Base-by-base conservation (phyloP, 495 filamentous ascomycete species). In the Umbilicaria muhlenbergii region DNA sequence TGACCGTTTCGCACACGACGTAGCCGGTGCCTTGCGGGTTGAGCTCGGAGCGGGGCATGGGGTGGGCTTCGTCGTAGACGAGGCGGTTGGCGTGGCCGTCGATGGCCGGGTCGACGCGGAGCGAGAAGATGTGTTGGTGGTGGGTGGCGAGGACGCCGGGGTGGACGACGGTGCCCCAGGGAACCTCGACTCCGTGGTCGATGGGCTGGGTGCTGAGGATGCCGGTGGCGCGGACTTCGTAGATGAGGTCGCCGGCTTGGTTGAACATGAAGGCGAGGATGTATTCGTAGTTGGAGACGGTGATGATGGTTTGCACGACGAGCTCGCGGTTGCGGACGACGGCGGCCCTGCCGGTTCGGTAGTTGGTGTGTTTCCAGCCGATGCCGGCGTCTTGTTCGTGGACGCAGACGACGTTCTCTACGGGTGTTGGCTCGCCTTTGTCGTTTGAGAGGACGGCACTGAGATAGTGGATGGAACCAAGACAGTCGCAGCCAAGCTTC, bases 121-220 rank as follows among this genome's bases (percentile, higher is more conserved):
- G 75, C 2, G 81, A 85, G 63, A 94, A 91, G 58, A 93, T 83
- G 62, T 94, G 87, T 52, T 94, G 87, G 50, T 94, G 87, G 56
- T 75, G 74, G 43, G 75, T 66, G 18, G 71, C 85, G 38, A 94
- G 73, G 8, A 87, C 85, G 0, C 87, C 87, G 0, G 86, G 87
- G 46, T 86, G 80, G 7, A 94, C 83, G 31, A 88, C 71, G 1
- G 87, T 94, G 36, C 87, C 87, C 70, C 80, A 93, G 19, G 68
- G 77, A 17, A 74, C 78, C 45, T 65, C 62, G 43, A 80, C 60
- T 14, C 76, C 80, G 14, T 79, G 68, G 41, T 86, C 81, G 45
- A 93, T 78, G 6, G 87, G 84, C 34, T 86, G 73, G 0, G 86
- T 91, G 36, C 78, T 85, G 15, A 94, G 67, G 46, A 94, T 85